Conservation (phyloP, 768 basidiomycete species). For the Amanita pallidorosea region DNA sequence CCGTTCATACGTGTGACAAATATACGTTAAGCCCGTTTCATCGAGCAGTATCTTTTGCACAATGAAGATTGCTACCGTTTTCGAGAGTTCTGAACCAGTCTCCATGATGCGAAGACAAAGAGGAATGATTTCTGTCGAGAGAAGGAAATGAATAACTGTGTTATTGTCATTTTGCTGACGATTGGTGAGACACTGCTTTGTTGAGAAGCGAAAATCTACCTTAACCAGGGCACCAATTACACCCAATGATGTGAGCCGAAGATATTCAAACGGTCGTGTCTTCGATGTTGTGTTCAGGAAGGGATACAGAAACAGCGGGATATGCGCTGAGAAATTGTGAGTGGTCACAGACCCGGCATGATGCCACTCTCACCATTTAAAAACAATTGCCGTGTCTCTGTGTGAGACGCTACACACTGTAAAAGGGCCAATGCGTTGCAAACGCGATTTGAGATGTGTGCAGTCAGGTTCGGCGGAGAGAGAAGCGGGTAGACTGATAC, state of each 20-base stretch:
- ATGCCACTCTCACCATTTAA: conserved; percentile 60
- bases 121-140: conserved; percentile 99
- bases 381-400: conserved; percentile 92
- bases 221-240: conserved; percentile 99
- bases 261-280: conserved; percentile 98
- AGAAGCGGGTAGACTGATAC: conserved; percentile 96
- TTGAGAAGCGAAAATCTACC: conserved; percentile 29
- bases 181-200: background rate
- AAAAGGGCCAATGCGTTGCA: conserved; percentile 97
- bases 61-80: conserved; percentile 99
- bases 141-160: conserved; percentile 96
- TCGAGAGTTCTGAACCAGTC: conserved; percentile 95
- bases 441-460: conserved; percentile 95
- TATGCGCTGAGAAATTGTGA: conserved; percentile 73
- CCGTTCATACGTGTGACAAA: conserved; percentile 99
- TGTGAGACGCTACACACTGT: conserved; percentile 97
- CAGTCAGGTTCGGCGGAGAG: conserved; percentile 91
- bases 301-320: conserved; percentile 96
- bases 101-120: conserved; percentile 99
- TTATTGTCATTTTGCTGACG: conserved; percentile 96
- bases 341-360: conserved; percentile 19
- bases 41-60: conserved; percentile 97
- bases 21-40: conserved; percentile 95
- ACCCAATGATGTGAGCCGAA: conserved; percentile 97
- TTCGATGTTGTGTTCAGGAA: conserved; percentile 99